Percentiles rank a stretch among this genome's conserved stretches.
phyloP scores from a whole-genome alignment of 202 grass and related monocot species.

The Carex sylvatica region DNA sequence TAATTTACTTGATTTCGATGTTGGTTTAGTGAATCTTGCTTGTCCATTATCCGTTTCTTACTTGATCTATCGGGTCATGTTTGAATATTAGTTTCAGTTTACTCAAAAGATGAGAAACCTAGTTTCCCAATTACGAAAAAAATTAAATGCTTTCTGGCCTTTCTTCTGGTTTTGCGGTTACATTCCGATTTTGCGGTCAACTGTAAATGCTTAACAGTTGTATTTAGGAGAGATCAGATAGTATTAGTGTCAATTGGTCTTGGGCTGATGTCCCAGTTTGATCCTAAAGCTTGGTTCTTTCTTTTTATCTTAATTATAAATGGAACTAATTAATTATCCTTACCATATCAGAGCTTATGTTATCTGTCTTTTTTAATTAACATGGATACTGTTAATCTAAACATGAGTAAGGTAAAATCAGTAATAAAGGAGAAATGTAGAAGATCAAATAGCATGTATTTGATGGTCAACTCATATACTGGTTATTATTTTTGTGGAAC shows the following conservation, averaged over 20 bases:
- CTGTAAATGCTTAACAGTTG: neutral
- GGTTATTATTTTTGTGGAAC: neutral
- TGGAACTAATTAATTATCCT: neutral
- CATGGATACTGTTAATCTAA: neutral
- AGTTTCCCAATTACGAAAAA: neutral
- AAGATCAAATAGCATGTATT: constrained; percentile 4
- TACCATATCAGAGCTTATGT: neutral
- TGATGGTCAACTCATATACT: neutral
- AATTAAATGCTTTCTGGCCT: neutral
- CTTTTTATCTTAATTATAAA: neutral
- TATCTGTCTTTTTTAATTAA: neutral
- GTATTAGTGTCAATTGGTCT: constrained; percentile 1
- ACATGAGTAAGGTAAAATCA: too few species aligned
- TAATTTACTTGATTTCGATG: neutral
- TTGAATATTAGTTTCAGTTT: neutral
- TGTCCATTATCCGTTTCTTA: neutral
- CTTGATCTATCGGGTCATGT: neutral
- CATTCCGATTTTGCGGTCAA: neutral
- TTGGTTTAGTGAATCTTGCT: too few species aligned
- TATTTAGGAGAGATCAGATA: neutral
- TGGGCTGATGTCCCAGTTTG: neutral
- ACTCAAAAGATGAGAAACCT: neutral
- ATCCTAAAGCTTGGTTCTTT: neutral
- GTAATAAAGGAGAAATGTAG: neutral
- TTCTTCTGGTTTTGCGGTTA: neutral